Evolutionary conservation across 2,329 filamentous ascomycete genomes (phyloP).

Genomic region (Ceratocystis lukuohia): DNA sequence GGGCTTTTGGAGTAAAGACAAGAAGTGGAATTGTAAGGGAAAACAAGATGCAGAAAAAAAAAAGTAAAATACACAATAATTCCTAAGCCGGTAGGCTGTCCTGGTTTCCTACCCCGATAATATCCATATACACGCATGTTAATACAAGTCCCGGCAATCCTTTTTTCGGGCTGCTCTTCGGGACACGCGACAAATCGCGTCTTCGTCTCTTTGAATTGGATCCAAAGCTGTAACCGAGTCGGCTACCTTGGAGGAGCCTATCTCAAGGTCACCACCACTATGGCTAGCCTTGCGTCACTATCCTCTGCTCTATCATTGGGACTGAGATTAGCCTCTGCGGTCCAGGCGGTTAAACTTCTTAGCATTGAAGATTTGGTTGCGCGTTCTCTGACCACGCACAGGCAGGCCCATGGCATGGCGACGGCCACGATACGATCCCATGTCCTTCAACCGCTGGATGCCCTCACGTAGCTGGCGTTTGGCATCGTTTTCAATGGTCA

Average conservation of each 20-base stretch:
- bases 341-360: constrained; percentile 49
- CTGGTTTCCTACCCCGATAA: constrained; percentile 1
- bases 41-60: neutral
- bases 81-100: neutral
- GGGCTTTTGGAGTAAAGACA: neutral
- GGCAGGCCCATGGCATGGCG: constrained; percentile 88
- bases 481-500: constrained; percentile 90
- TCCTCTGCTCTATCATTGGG: neutral
- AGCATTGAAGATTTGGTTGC: constrained; percentile 53
- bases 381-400: constrained; percentile 78
- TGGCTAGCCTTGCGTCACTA: neutral
- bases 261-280: neutral
- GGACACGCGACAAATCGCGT: neutral
- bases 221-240: neutral
- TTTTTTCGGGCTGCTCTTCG: neutral
- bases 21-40: neutral
- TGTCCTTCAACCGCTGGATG: constrained; percentile 74
- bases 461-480: constrained; percentile 67
- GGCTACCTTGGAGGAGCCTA: neutral
- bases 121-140: constrained; percentile 10
- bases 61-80: constrained; percentile 1
- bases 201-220: neutral
- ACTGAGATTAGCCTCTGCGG: constrained; percentile 28
- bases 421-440: constrained; percentile 77
- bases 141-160: constrained; percentile 4